Conservation (phyloP, 202 grass and related monocot genomes). For the Schoenoplectus tabernaemontani region DNA sequence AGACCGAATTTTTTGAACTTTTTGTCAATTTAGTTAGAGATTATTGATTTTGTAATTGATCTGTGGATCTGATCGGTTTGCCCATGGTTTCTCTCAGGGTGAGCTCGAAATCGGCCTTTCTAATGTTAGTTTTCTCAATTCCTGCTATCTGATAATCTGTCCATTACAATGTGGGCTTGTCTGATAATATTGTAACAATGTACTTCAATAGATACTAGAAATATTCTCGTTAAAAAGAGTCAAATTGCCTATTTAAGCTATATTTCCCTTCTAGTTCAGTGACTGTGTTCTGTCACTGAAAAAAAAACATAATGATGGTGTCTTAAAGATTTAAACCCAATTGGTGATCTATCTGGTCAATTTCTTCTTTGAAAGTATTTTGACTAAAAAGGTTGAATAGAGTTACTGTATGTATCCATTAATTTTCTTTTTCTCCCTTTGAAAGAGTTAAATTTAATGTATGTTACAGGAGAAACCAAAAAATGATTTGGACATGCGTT, state of each 20-base stretch:
- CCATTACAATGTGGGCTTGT: background rate
- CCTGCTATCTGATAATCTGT: background rate
- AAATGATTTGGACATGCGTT: conserved; percentile 87
- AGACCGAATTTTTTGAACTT: no score
- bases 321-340: no score
- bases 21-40: no score
- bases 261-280: background rate
- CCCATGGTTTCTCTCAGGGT: conserved; percentile 40
- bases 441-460: no score
- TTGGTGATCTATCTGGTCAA: no score
- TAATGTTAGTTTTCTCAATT: conserved; percentile 44
- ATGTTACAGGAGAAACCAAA: conserved; percentile 84
- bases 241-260: background rate
- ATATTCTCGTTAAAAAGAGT: background rate
- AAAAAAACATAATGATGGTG: no score
- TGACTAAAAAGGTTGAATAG: background rate
- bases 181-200: background rate
- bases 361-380: background rate
- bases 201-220: background rate
- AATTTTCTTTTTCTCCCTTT: no score
- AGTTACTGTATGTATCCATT: background rate
- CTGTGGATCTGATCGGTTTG: background rate
- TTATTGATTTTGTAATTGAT: background rate
- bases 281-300: background rate
- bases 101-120: conserved; percentile 82